These are phyloP conservation scores for Lunularia cruciata DNA, from an alignment of 225 moss, liverwort and hornwort species.

Conservation along the genomic window DNA sequence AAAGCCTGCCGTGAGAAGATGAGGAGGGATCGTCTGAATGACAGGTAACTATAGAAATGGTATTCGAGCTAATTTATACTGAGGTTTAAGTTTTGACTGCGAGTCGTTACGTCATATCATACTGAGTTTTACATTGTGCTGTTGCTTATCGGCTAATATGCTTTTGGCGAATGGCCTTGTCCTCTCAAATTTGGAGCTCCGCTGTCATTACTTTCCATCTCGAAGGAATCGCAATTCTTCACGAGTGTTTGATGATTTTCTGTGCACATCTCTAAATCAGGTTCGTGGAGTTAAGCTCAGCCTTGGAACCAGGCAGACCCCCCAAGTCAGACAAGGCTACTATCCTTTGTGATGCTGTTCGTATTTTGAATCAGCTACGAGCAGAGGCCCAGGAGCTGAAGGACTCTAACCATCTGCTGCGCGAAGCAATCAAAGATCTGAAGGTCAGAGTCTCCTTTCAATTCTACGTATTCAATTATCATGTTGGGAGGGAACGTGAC, in stretches of 20 bases:
- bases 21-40: slow-evolving; percentile 89
- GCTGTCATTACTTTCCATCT: too few species aligned
- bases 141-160: too few species aligned
- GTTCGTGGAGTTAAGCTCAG: slow-evolving; percentile 78
- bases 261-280: too few species aligned
- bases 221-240: too few species aligned
- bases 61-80: too few species aligned
- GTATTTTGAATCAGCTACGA: slow-evolving; percentile 67
- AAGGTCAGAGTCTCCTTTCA: slow-evolving; percentile 60
- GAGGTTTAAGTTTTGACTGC: too few species aligned
- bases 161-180: too few species aligned
- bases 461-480: not conserved
- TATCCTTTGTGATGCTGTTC: slow-evolving; percentile 74
- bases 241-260: too few species aligned
- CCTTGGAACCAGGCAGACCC: slow-evolving; percentile 75
- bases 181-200: too few species aligned
- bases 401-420: slow-evolving; percentile 76
- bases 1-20: slow-evolving; percentile 95
- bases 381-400: slow-evolving; percentile 76
- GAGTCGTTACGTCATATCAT: too few species aligned
- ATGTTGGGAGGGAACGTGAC: too few species aligned
- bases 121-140: too few species aligned
- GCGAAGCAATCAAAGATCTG: slow-evolving; percentile 77
- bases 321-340: slow-evolving; percentile 93
- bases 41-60: slow-evolving; percentile 67